Percentiles rank a stretch among this genome's conserved stretches.
Conservation (phyloP, 768 basidiomycete genomes). For the Clathrus columnatus region DNA sequence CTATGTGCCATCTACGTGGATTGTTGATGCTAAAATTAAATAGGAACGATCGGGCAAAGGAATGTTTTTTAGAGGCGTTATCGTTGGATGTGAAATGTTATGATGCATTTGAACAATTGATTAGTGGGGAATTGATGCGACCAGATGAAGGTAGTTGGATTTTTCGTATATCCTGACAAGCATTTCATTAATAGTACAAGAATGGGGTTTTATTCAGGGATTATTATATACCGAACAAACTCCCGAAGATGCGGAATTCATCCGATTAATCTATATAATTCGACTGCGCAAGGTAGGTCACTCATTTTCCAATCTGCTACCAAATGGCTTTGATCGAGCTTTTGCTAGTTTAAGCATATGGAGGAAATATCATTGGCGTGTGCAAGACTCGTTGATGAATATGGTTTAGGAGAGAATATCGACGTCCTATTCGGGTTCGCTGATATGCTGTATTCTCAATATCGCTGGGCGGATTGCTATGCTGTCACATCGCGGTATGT, state of each 20-base stretch:
- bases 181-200: constrained; percentile 32
- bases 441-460: constrained; percentile 79
- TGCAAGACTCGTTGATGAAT: constrained; percentile 72
- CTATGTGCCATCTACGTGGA: constrained; percentile 92
- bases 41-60: constrained; percentile 83
- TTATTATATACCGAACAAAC: constrained; percentile 78
- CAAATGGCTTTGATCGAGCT: neutral
- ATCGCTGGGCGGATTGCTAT: constrained; percentile 93
- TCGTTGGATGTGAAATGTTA: constrained; percentile 95
- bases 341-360: constrained; percentile 56
- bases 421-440: constrained; percentile 89
- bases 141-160: constrained; percentile 71
- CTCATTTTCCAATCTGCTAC: neutral
- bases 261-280: constrained; percentile 86
- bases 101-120: constrained; percentile 85
- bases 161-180: neutral
- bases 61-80: constrained; percentile 93
- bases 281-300: constrained; percentile 65
- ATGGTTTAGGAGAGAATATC: constrained; percentile 79
- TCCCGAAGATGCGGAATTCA: constrained; percentile 83
- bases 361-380: constrained; percentile 76
- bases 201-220: constrained; percentile 92
- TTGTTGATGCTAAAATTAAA: constrained; percentile 91
- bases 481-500: constrained; percentile 71
- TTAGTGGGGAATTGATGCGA: constrained; percentile 93